A percentile compares a stretch with the other conserved stretches of the same genome.
phyloP scores from a whole-genome alignment of 2,329 filamentous ascomycete genomes.

The Aspergillus neotritici region DNA sequence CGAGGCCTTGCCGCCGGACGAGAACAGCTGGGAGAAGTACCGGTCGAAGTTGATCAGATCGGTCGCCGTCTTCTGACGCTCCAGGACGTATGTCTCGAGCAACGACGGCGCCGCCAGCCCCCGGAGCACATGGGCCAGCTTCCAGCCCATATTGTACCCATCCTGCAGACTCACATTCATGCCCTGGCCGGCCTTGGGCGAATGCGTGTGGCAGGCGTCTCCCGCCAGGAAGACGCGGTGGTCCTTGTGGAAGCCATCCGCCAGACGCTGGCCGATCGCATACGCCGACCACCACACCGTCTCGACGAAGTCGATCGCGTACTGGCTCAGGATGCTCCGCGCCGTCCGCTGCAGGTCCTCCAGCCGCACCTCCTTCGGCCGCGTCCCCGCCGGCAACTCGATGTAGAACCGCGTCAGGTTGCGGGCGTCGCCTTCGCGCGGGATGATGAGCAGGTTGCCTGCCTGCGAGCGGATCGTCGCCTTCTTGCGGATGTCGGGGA shows the following conservation, averaged over 20 bases:
- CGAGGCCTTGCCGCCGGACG: conserved; percentile 39
- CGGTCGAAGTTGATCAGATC: conserved; percentile 60
- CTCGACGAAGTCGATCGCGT: conserved; percentile 49
- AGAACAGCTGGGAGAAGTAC: conserved; percentile 51
- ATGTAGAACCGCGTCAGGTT: conserved; percentile 59
- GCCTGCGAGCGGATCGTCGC: conserved; percentile 43
- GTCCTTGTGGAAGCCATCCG: conserved; percentile 61
- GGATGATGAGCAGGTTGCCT: conserved; percentile 48
- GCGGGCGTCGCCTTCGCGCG: conserved; percentile 49
- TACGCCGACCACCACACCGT: conserved; percentile 67
- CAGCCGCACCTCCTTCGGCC: conserved; percentile 49
- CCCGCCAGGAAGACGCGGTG: conserved; percentile 64
- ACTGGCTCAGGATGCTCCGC: conserved; percentile 50
- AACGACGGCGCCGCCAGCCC: conserved; percentile 41
- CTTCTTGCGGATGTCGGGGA: conserved; percentile 50
- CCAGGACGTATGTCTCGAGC: conserved; percentile 50
- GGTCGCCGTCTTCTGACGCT: conserved; percentile 49
- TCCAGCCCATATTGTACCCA: conserved; percentile 57
- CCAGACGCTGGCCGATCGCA: conserved; percentile 65
- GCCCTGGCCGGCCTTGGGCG: conserved; percentile 64
- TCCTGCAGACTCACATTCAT: conserved; percentile 54
- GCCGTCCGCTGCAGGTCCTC: conserved; percentile 51
- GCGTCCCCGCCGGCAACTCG: conserved; percentile 49
- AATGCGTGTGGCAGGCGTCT: conserved; percentile 65
- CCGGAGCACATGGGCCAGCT: conserved; percentile 48